Conservation (phyloP, 1,284 basidiomycete species). For the Cronartium ribicola region DNA sequence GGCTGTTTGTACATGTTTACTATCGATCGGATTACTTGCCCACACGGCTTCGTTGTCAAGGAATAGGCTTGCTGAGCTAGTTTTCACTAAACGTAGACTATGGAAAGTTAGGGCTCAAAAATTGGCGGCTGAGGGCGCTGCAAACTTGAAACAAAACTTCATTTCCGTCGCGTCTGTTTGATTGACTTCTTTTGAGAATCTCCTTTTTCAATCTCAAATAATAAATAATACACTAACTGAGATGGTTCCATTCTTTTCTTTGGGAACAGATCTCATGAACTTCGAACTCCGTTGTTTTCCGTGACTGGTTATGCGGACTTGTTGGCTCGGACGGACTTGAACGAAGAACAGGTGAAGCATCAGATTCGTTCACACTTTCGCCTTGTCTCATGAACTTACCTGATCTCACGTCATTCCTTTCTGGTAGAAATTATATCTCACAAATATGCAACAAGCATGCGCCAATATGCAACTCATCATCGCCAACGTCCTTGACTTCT, state of each 20-base stretch:
- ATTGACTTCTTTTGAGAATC: slow-evolving; percentile 13
- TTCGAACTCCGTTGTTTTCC: slow-evolving; percentile 44
- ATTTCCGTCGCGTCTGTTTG: slow-evolving; percentile 45
- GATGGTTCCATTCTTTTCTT: background rate
- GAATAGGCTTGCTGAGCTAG: slow-evolving; percentile 43
- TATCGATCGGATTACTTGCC: slow-evolving; percentile 44
- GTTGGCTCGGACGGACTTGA: slow-evolving; percentile 43
- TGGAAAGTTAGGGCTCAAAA: slow-evolving; percentile 44
- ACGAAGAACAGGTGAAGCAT: slow-evolving; percentile 42
- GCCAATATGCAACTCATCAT: slow-evolving; percentile 45
- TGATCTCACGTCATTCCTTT: background rate
- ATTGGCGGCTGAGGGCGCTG: slow-evolving; percentile 42
- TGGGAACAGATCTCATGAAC: slow-evolving; percentile 34
- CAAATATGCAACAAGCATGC: slow-evolving; percentile 44
- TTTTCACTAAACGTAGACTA: slow-evolving; percentile 43
- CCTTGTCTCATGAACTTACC: background rate
- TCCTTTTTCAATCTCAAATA: background rate
- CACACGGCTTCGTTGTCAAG: slow-evolving; percentile 44
- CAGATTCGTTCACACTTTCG: background rate
- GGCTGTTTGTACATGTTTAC: slow-evolving; percentile 43
- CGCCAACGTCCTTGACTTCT: slow-evolving; percentile 46
- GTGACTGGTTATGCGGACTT: slow-evolving; percentile 45
- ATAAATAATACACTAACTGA: too few relatives aligned
- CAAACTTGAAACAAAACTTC: slow-evolving; percentile 45
- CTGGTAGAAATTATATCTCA: slow-evolving; percentile 42